Base-by-base conservation (phyloP, 352 stramenopile species). In the Phytophthora cryptogea region DNA sequence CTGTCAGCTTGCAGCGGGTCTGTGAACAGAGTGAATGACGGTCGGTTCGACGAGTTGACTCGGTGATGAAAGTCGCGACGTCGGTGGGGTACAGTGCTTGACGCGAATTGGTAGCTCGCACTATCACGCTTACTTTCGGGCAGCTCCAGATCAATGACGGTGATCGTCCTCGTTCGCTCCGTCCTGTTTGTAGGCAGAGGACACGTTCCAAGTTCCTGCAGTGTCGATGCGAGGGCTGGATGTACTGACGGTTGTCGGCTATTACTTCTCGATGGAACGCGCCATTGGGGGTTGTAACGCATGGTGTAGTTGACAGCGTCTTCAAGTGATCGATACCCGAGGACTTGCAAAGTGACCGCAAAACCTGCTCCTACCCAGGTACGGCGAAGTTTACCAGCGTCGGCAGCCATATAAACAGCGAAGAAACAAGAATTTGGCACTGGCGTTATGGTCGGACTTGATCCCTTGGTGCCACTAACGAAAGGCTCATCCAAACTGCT, bases 1-100 rank as follows among this genome's bases (percentile, higher is more conserved):
- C 59, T 61, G 28, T 74, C 57, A 11, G 56, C 57, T 56, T 81
- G 66, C 10, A 77, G 53, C 28, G 55, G 57, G 44, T 81, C 68
- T 27, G 72, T 80, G 57, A 68, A 73, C 11, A 74, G 51, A 31
- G 64, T 40, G 32, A 80, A 66, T 20, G 46, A 56, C 36, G 63
- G 53, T 3, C 48, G 41, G 32, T 75, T 66, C 26, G 60, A 68
- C 7, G 54, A 65, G 26, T 69, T 69, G n/a, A 65, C 14, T 14
- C 61, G 45, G 39, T 70, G 62, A 8, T 57, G 42, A 8, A 57
- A 52, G 36, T 49, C 56, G 10, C 28, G 31, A 31, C 36, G 61
- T 16, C 44, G 47, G 7, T 69, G 48, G 27, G 48, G 61, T 1
- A 35, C 31, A 11, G 48, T 53, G 17, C 47, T 62, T 10, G 49